Evolutionary conservation across 495 filamentous ascomycete species (phyloP).

Genomic region (Tuber indicum): DNA sequence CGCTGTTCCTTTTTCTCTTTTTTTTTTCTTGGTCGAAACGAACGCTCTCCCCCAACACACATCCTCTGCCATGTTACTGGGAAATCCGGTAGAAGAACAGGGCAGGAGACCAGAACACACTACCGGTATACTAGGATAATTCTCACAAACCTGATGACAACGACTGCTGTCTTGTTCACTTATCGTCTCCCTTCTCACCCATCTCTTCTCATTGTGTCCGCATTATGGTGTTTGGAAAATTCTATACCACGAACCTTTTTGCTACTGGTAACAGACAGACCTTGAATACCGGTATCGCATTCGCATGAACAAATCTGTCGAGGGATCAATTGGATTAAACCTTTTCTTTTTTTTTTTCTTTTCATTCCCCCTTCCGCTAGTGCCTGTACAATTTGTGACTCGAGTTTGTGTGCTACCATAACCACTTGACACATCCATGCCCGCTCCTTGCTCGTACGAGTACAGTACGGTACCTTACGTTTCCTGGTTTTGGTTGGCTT

Average conservation of each 20-base stretch:
- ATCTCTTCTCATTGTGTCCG: not conserved
- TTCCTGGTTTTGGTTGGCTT: not conserved
- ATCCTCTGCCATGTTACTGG: not conserved
- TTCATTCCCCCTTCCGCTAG: too few relatives aligned
- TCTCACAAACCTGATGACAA: not conserved
- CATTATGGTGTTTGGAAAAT: not conserved
- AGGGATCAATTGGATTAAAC: not conserved
- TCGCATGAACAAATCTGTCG: not conserved
- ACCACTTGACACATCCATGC: not conserved
- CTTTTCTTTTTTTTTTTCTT: not conserved
- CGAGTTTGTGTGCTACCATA: too few relatives aligned
- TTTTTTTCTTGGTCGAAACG: not conserved
- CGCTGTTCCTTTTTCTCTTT: not conserved
- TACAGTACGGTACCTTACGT: too few relatives aligned
- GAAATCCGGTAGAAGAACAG: not conserved
- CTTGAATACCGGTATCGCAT: not conserved
- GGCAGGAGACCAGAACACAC: not conserved
- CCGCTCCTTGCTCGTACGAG: not conserved
- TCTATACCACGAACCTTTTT: not conserved
- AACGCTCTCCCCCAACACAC: not conserved
- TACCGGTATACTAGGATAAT: not conserved
- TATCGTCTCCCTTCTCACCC: not conserved
- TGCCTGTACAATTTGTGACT: too few relatives aligned
- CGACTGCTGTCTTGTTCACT: not conserved
- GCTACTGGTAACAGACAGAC: too few relatives aligned